phyloP scores from a whole-genome alignment of 345 rosid genomes.

The Orychophragmus violaceus region DNA sequence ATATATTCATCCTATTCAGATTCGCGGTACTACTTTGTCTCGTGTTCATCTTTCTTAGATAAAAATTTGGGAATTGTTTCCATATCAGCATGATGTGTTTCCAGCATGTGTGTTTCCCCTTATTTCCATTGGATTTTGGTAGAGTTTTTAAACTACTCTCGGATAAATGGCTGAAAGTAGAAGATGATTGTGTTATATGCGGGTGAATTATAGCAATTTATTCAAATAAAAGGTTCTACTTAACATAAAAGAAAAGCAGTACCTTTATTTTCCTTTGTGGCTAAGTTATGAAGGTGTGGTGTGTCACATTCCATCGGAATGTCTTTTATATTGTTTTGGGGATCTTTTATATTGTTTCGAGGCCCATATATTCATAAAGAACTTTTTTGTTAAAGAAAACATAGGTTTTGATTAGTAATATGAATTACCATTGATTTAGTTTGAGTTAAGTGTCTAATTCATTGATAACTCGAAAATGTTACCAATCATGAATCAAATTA shows the following conservation, averaged over 20 bases:
- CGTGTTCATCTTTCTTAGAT: no score
- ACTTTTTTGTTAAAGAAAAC: background rate
- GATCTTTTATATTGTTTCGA: slow-evolving; percentile 23
- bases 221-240: background rate
- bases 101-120: no score
- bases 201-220: background rate
- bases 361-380: background rate
- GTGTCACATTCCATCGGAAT: slow-evolving; percentile 27
- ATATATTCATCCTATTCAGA: background rate
- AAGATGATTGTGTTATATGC: background rate
- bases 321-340: slow-evolving; percentile 23
- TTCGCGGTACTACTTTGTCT: background rate
- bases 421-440: no score
- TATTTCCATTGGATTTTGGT: no score
- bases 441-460: no score
- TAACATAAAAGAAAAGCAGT: background rate
- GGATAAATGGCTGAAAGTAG: background rate
- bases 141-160: background rate
- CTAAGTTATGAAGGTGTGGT: slow-evolving; percentile 27
- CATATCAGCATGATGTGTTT: background rate
- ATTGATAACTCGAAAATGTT: no score
- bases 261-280: slow-evolving; percentile 22
- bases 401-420: no score
- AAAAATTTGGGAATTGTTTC: no score
- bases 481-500: no score